A percentile compares a stretch with the other conserved stretches of the same genome.
Conservation (phyloP, 192 early-diverging fungal genomes). For the Umbelopsis sp. region DNA sequence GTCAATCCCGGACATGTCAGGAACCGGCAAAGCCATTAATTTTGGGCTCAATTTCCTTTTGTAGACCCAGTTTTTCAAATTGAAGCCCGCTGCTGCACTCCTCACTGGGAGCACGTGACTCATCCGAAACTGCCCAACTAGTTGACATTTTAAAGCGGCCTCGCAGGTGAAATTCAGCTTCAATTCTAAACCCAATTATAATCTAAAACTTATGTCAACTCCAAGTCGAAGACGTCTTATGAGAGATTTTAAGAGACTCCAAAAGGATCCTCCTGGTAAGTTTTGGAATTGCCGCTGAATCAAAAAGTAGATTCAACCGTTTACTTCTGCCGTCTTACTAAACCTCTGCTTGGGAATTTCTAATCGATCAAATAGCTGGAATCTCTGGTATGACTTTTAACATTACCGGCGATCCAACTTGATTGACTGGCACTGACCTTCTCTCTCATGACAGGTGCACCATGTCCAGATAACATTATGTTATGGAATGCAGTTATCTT, state of each 20-base stretch:
- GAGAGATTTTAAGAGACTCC: conserved; percentile 96
- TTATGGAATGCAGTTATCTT: conserved; percentile 99
- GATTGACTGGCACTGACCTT: not conserved
- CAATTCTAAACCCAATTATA: not conserved
- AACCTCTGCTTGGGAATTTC: not conserved
- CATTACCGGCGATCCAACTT: not conserved
- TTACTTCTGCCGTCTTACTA: not conserved
- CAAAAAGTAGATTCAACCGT: not conserved
- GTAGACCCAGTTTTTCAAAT: not conserved
- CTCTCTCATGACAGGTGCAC: conserved; percentile 79
- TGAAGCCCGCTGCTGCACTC: too few relatives aligned
- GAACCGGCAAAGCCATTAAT: not conserved
- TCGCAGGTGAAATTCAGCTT: not conserved
- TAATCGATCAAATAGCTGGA: conserved; percentile 23
- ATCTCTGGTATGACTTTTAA: conserved; percentile 33
- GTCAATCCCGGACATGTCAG: not conserved
- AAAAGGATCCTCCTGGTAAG: conserved; percentile 86
- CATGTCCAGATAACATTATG: conserved; percentile 96
- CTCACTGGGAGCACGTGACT: not conserved
- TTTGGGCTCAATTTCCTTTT: not conserved
- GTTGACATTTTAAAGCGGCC: conserved; percentile 1
- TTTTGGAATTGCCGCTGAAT: not conserved
- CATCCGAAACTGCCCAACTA: not conserved
- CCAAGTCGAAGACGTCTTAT: conserved; percentile 92
- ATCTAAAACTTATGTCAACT: conserved; percentile 74